These are phyloP conservation scores for Drosera spatulata DNA, from an alignment of 179 eudicot genomes.

Conservation along the genomic window DNA sequence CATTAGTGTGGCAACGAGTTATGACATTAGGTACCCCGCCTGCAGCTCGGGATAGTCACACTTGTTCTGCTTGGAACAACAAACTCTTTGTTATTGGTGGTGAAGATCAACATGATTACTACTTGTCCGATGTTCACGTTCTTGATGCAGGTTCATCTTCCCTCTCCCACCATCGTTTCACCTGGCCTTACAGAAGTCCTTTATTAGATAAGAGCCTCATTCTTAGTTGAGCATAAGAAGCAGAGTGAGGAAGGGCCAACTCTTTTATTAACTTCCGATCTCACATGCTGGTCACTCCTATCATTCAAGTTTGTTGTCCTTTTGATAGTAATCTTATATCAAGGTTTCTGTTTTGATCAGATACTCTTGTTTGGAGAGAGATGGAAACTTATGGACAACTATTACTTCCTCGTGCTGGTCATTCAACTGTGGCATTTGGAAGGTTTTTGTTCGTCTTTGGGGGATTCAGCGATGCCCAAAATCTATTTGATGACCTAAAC, in stretches of 20 bases:
- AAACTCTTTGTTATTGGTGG: slow-evolving; percentile 85
- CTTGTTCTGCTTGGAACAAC: slow-evolving; percentile 86
- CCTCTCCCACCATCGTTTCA: too few relatives aligned
- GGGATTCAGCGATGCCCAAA: slow-evolving; percentile 82
- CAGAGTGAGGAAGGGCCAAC: too few relatives aligned
- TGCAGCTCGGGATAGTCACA: slow-evolving; percentile 78
- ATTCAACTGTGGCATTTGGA: slow-evolving; percentile 64
- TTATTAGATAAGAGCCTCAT: background rate
- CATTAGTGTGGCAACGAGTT: slow-evolving; percentile 62
- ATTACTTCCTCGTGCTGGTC: slow-evolving; percentile 95
- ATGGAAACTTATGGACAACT: slow-evolving; percentile 66
- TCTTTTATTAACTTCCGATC: too few relatives aligned
- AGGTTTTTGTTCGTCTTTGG: slow-evolving; percentile 85
- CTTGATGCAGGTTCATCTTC: slow-evolving; percentile 67
- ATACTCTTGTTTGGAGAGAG: slow-evolving; percentile 82
- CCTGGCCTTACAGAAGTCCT: background rate
- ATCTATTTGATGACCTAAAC: slow-evolving; percentile 69
- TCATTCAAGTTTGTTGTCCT: background rate
- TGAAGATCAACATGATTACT: slow-evolving; percentile 68
- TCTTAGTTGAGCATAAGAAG: too few relatives aligned
- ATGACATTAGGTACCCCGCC: slow-evolving; percentile 68
- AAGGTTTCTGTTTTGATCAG: slow-evolving; percentile 24
- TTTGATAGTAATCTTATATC: background rate
- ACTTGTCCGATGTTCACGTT: slow-evolving; percentile 76
- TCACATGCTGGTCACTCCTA: too few relatives aligned